Evolutionary conservation across 768 basidiomycete genomes (phyloP).

Genomic region (Mycena maculata): DNA sequence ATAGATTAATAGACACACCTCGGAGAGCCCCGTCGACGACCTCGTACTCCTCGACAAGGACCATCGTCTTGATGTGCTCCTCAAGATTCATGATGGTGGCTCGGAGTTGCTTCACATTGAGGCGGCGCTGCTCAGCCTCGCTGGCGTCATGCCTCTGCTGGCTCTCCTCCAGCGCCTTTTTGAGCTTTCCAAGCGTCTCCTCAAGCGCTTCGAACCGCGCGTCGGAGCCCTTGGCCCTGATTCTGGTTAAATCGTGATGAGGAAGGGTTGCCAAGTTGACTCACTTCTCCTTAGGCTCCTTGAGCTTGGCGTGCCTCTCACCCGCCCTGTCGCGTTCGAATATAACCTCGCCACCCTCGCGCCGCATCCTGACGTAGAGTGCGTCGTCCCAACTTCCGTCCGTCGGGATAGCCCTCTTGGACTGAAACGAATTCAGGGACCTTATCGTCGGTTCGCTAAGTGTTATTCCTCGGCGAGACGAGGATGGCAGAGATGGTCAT

Average conservation of each 20-base stretch:
- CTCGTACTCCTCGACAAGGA: conserved; percentile 7
- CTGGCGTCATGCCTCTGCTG: no score
- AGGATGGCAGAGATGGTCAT: not conserved
- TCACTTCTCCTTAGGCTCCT: conserved; percentile 7
- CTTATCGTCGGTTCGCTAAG: not conserved
- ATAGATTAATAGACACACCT: conserved; percentile 3
- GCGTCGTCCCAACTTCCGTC: not conserved
- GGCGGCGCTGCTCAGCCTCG: not conserved
- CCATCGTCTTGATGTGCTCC: not conserved
- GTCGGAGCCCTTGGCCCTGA: not conserved
- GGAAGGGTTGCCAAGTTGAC: not conserved
- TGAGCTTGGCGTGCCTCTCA: not conserved
- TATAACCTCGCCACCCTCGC: not conserved
- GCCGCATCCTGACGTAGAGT: not conserved
- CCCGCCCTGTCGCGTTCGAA: not conserved
- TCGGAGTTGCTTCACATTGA: not conserved
- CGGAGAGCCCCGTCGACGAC: not conserved
- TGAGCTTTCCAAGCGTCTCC: not conserved
- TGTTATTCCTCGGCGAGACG: not conserved
- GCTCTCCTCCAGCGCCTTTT: not conserved
- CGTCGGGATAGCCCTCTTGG: conserved; percentile 2
- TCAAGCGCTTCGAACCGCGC: conserved; percentile 4
- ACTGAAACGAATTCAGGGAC: conserved; percentile 5
- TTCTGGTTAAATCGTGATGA: conserved; percentile 8
- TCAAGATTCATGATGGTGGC: not conserved